These are phyloP conservation scores for Naganishia vishniacii DNA, from an alignment of 768 basidiomycete genomes.

Conservation along the genomic window DNA sequence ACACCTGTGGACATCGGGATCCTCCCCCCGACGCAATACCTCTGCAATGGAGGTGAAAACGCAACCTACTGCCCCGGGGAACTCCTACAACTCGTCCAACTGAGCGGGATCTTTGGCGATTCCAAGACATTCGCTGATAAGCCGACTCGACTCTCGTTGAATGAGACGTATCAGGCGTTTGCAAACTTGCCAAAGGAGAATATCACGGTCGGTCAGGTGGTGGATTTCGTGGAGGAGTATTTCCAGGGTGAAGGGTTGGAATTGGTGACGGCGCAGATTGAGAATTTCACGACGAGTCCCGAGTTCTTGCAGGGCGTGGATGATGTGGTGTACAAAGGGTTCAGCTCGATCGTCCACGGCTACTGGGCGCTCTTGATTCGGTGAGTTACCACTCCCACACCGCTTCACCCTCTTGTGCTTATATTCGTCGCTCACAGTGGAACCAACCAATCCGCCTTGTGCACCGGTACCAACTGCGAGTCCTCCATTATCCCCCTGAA, in stretches of 20 bases:
- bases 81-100: constrained; percentile 71
- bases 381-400: no score
- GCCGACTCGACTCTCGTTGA: constrained; percentile 43
- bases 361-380: constrained; percentile 76
- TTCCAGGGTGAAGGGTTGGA: constrained; percentile 83
- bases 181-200: constrained; percentile 46
- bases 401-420: no score
- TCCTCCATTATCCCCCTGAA: constrained; percentile 84
- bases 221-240: constrained; percentile 65
- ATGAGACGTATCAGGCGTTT: constrained; percentile 68
- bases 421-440: constrained; percentile 44
- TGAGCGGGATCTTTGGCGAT: constrained; percentile 69
- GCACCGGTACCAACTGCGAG: constrained; percentile 61
- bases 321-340: constrained; percentile 65
- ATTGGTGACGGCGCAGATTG: constrained; percentile 59
- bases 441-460: constrained; percentile 67
- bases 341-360: constrained; percentile 69
- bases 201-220: constrained; percentile 62
- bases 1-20: constrained; percentile 41
- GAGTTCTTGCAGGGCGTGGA: constrained; percentile 66
- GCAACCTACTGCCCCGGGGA: constrained; percentile 43
- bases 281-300: constrained; percentile 62
- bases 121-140: constrained; percentile 81
- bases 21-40: constrained; percentile 40
- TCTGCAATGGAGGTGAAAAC: constrained; percentile 39